Conservation (phyloP, 495 filamentous ascomycete genomes). For the Xylaria palmicola region DNA sequence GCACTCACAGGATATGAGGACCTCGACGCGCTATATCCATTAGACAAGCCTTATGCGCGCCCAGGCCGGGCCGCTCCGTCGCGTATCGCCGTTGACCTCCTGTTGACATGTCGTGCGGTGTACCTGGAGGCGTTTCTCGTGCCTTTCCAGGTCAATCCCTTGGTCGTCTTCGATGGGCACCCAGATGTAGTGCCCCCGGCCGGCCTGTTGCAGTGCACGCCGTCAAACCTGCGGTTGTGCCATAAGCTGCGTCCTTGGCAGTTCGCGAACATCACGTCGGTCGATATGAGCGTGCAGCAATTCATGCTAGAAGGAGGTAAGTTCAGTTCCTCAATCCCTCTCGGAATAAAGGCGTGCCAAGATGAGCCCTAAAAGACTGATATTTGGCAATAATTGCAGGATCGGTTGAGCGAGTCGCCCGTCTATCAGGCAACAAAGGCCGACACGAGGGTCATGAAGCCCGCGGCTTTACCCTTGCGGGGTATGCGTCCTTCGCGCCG, state of each 20-base stretch:
- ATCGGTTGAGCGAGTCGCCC: conserved; percentile 27
- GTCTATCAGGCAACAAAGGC: conserved; percentile 22
- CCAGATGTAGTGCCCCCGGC: conserved; percentile 16
- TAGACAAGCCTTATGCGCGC: conserved; percentile 12
- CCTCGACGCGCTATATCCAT: conserved; percentile 15
- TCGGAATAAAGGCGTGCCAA: background rate
- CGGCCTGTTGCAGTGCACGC: conserved; percentile 16
- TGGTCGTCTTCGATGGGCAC: conserved; percentile 25
- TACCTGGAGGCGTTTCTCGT: conserved; percentile 29
- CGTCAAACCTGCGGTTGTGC: conserved; percentile 3
- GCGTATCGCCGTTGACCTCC: conserved; percentile 19
- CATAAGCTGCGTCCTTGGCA: conserved; percentile 26
- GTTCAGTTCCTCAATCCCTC: background rate
- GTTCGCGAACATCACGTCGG: conserved; percentile 27
- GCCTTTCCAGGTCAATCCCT: conserved; percentile 28
- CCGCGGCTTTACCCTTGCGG: conserved; percentile 13
- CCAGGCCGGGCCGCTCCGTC: conserved; percentile 26
- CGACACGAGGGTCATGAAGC: conserved; percentile 23
- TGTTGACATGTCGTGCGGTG: conserved; percentile 27
- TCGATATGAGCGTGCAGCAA: conserved; percentile 25
- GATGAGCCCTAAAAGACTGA: background rate
- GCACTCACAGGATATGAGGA: conserved; percentile 28
- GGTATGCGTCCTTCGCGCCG: conserved; percentile 20
- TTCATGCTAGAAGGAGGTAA: conserved; percentile 28
- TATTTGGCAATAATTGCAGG: conserved; percentile 4